Base-by-base conservation (phyloP, 306 rosid species). In the Canavalia gladiata region DNA sequence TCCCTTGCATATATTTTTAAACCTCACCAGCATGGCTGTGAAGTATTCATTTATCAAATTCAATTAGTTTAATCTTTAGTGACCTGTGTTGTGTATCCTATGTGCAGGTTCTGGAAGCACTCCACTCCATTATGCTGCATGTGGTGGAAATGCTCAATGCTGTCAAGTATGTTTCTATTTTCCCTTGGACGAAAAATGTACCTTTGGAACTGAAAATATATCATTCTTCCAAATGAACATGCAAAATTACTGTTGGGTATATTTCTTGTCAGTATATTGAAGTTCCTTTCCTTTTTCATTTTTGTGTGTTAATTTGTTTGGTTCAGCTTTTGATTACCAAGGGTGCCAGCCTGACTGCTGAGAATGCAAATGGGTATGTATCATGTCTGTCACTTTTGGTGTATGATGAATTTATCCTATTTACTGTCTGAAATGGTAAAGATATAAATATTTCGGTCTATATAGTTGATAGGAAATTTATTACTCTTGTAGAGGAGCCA, bases 121-220 rank as follows among this genome's bases (percentile, higher is more conserved):
- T 62, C 87, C 99, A 69, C 97, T 95, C 55, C 99, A 95, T 83
- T 95, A 95, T 84, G 99, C 97, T 69, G 98, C 98, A 67, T 93
- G 98, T 37, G 97, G 99, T 65, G 99, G 99, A 79, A 90, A 93
- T 93, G 96, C 93, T 39, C 97, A 95, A 82, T 93, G 97, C 82
- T 95, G 99, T 86, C 90, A 93, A 73, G 99, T 95, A 75, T 57
- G 92, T 78, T 56, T 62, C 56, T 68, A 59, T 45, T 45, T 67
- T 68, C 37, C 8, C 67, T 71, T 55, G 10, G 42, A 6, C 72
- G 69, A 28, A 67, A 57, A 75, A 29, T 77, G 0, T 72, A 13
- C 54, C 12, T 47, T 56, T 76, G 46, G 25, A 50, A 69, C 7
- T 69, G 69, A 68, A 74, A 31, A 33, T 55, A 34, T 43, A 68